Conservation (phyloP, 2,329 filamentous ascomycete genomes). For the Aureobasidium leucospermi region DNA sequence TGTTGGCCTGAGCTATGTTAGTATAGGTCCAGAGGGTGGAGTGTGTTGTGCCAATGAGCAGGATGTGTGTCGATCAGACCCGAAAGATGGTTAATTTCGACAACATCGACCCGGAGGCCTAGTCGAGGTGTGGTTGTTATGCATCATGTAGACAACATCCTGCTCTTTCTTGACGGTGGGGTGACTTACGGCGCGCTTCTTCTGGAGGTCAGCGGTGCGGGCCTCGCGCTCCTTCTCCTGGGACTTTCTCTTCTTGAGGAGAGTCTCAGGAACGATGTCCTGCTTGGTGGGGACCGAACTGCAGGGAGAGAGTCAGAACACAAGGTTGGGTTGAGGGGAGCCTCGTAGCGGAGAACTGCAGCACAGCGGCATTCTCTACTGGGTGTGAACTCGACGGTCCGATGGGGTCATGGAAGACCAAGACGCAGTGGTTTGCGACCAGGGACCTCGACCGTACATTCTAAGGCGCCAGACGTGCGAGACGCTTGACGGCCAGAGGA, state of each 20-base stretch:
- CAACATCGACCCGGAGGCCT: conserved; percentile 90
- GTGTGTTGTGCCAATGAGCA: neutral
- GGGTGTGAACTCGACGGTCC: conserved; percentile 61
- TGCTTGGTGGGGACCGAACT: conserved; percentile 79
- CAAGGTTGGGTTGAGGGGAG: conserved; percentile 63
- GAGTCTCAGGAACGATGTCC: conserved; percentile 97
- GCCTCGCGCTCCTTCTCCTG: conserved; percentile 98
- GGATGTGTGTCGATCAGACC: conserved; percentile 61
- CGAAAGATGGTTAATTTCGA: conserved; percentile 99
- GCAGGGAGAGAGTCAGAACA: conserved; percentile 65
- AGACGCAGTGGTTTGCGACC: conserved; percentile 13
- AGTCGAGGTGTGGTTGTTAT: conserved; percentile 73
- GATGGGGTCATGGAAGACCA: conserved; percentile 23
- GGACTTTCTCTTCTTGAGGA: conserved; percentile 99
- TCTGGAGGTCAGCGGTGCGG: conserved; percentile 67
- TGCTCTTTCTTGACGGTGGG: conserved; percentile 17
- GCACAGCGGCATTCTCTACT: conserved; percentile 88
- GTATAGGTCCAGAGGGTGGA: conserved; percentile 16
- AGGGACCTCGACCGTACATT: conserved; percentile 53
- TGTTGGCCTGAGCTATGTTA: conserved; percentile 66
- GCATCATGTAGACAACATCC: conserved; percentile 69
- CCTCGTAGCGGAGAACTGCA: conserved; percentile 90
- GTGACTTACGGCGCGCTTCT: conserved; percentile 80
- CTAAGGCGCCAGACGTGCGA: conserved; percentile 47
- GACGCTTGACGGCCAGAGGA: conserved; percentile 27